phyloP scores from a whole-genome alignment of 257 asterid species.

The Solanum piurae region DNA sequence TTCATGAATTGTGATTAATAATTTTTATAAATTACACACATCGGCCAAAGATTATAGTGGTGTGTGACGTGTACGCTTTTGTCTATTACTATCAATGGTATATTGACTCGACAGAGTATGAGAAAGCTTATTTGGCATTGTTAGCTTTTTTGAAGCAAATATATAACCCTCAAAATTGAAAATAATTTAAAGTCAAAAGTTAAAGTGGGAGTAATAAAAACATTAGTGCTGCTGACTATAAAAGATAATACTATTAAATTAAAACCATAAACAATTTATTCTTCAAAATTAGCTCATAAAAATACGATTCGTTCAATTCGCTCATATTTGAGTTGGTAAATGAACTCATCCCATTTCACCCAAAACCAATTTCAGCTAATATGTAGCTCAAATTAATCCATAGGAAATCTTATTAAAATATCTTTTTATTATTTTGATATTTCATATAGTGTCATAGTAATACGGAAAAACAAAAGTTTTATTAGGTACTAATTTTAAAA shows the following conservation, averaged over 20 bases:
- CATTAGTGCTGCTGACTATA: neutral
- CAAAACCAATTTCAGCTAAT: neutral
- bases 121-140: slow-evolving; percentile 18
- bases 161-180: neutral
- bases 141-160: slow-evolving; percentile 19
- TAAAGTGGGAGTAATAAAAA: neutral
- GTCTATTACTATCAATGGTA: slow-evolving; percentile 41
- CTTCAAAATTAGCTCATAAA: neutral
- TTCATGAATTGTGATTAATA: neutral
- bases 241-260: neutral
- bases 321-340: neutral
- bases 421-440: neutral
- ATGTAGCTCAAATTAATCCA: neutral
- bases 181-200: neutral
- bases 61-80: slow-evolving; percentile 37
- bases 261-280: neutral
- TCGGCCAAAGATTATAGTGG: slow-evolving; percentile 1
- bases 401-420: neutral
- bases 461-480: neutral
- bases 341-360: neutral
- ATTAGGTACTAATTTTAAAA: neutral
- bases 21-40: neutral
- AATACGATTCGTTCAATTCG: neutral
- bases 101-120: slow-evolving; percentile 32
- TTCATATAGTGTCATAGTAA: neutral